phyloP scores from a whole-genome alignment of 495 filamentous ascomycete genomes.

The Talaromyces liani region DNA sequence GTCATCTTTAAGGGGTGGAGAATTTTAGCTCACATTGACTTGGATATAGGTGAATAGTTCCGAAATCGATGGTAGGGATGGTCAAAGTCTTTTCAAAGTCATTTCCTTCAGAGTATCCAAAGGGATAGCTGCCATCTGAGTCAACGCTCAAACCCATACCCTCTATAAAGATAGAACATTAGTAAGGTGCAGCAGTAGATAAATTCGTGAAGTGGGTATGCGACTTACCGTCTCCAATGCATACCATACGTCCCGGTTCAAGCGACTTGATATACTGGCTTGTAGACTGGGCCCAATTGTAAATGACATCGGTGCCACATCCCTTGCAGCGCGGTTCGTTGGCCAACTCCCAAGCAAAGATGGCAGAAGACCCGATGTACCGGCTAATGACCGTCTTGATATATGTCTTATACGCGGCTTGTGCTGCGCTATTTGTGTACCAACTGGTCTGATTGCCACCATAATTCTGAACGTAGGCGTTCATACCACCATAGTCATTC shows the following conservation, averaged over 20 bases:
- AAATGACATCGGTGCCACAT: conserved; percentile 47
- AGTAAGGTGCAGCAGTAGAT: neutral
- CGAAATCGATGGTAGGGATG: conserved; percentile 51
- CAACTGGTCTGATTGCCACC: conserved; percentile 37
- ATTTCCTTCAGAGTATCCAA: conserved; percentile 49
- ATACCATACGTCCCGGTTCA: conserved; percentile 54
- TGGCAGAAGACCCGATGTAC: conserved; percentile 45
- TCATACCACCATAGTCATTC: conserved; percentile 57
- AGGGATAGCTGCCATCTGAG: conserved; percentile 44
- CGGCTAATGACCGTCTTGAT: conserved; percentile 52
- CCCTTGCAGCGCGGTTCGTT: conserved; percentile 61
- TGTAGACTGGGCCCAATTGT: conserved; percentile 48
- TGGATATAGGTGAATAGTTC: conserved; percentile 55
- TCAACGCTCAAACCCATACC: conserved; percentile 25
- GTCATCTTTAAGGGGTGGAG: neutral
- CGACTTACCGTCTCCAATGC: conserved; percentile 43
- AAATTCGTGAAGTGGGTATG: neutral
- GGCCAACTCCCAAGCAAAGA: conserved; percentile 61
- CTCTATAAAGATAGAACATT: neutral
- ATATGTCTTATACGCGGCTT: conserved; percentile 53
- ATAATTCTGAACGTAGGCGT: conserved; percentile 51
- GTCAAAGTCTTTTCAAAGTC: conserved; percentile 50
- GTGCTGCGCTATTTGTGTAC: conserved; percentile 45
- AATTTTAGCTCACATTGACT: neutral
- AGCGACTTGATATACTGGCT: conserved; percentile 53